Conservation (phyloP, 208 protist genomes). For the Trypanosoma lewisi region DNA sequence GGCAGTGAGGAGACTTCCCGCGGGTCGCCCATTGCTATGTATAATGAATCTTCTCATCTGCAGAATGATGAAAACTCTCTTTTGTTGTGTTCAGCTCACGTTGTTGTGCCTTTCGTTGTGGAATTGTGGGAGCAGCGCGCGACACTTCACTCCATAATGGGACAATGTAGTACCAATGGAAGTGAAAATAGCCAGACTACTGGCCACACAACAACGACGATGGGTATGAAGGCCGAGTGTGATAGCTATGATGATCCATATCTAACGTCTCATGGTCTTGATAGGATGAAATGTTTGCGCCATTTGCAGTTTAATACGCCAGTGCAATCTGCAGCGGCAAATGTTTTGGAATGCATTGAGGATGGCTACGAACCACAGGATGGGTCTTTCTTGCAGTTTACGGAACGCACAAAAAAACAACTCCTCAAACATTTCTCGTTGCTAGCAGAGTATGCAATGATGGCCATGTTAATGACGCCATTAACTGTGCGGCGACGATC, state of each 20-base stretch:
- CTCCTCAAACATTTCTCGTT: slow-evolving; percentile 19
- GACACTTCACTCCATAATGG: slow-evolving; percentile 10
- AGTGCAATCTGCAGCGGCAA: slow-evolving; percentile 13
- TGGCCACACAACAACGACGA: neutral
- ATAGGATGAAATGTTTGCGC: slow-evolving; percentile 2
- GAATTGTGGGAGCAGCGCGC: slow-evolving; percentile 17
- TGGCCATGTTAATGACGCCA: slow-evolving; percentile 4
- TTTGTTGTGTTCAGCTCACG: slow-evolving; percentile 1
- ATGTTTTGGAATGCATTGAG: slow-evolving; percentile 20
- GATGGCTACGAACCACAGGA: slow-evolving; percentile 19
- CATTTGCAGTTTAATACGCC: slow-evolving; percentile 1
- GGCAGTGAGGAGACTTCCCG: neutral
- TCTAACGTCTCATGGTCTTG: slow-evolving; percentile 8
- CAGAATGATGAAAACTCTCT: no score
- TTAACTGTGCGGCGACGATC: slow-evolving; percentile 41
- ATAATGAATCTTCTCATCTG: no score
- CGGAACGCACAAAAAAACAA: slow-evolving; percentile 3
- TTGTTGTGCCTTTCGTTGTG: slow-evolving; percentile 18
- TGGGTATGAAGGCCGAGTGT: neutral
- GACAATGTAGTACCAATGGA: neutral
- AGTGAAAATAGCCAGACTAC: neutral
- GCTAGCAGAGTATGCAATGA: slow-evolving; percentile 11
- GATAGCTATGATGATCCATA: slow-evolving; percentile 1
- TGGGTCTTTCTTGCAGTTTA: slow-evolving; percentile 11
- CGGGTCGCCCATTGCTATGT: neutral